Base-by-base conservation (phyloP, 495 filamentous ascomycete species). In the Lasiosphaeria hispida region DNA sequence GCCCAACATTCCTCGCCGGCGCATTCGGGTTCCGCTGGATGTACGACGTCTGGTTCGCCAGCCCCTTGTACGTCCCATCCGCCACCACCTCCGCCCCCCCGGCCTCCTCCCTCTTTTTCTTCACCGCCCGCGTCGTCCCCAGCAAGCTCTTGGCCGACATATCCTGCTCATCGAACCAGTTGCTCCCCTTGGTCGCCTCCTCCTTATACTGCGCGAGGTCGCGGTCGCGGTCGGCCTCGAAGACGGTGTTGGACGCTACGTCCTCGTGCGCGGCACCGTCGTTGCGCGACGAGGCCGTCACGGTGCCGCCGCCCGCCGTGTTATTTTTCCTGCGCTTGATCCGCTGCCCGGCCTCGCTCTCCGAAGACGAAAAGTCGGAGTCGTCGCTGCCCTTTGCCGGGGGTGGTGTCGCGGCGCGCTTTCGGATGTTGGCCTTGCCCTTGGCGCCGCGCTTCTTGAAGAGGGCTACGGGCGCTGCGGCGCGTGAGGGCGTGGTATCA, bases 131-230 rank as follows among this genome's bases (percentile, higher is more conserved):
- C 11, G 87, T 87, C 17, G 80, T 83, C 10, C 88, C 87, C 11
- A 90, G 76, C 0, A 91, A 76, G 55, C 79, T 83, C 69, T 83
- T 85, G 10, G 77, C 72, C 45, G 76, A 84, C 33, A 87, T 62
- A 30, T 83, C 77, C 50, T n/a, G n/a, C n/a, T 92, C 88, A 59
- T 92, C 91, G 73, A 88, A 94, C 91, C 92, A 96, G 69, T 95
- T 89, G n/a, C 82, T 85, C 17, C 84, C 81, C 62, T 95, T 96
- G 5, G 94, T 97, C n/a, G 94, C 94, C 67, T 96, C 93, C 68
- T 40, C 50, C 56, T 78, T 74, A 30, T 85, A 79, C 41, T 95
- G 83, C 11, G 76, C 76, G 4, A 91, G 81, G 10, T 74, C 78
- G 4, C 75, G 68, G 49, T 75, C 80, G 19, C 81, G 77, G 61